Conservation (phyloP, 768 basidiomycete species). For the Dictyophora rubrovolvata region DNA sequence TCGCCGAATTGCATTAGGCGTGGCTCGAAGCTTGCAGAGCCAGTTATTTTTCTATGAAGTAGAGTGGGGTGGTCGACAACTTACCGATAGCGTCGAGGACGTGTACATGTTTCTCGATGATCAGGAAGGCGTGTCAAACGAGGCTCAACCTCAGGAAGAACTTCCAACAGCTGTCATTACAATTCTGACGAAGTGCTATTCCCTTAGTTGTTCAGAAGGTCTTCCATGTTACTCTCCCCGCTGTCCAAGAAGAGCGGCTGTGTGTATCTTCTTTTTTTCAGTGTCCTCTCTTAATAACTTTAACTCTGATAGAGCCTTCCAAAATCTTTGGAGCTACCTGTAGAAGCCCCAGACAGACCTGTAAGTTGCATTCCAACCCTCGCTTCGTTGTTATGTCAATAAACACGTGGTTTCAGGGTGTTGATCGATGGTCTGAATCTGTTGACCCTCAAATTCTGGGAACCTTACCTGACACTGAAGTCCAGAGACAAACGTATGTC, state of each 20-base stretch:
- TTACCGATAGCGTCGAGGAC: constrained; percentile 85
- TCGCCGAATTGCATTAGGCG: constrained; percentile 72
- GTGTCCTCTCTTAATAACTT: not conserved
- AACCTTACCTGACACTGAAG: constrained; percentile 63
- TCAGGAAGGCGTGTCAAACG: constrained; percentile 52
- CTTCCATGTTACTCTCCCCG: constrained; percentile 71
- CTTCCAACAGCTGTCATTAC: constrained; percentile 87
- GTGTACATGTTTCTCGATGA: constrained; percentile 92
- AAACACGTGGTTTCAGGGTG: constrained; percentile 17
- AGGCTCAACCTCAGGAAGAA: constrained; percentile 52
- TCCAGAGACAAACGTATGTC: constrained; percentile 65
- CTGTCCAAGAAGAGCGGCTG: constrained; percentile 61
- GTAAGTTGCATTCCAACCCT: not conserved
- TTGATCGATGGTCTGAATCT: constrained; percentile 40
- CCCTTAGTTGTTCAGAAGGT: constrained; percentile 75
- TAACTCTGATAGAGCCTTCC: not conserved
- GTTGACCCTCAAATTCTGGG: constrained; percentile 39
- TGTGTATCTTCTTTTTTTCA: not conserved
- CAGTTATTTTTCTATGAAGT: constrained; percentile 97
- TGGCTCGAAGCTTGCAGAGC: constrained; percentile 82
- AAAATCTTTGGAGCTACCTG: not conserved
- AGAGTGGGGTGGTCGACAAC: constrained; percentile 77
- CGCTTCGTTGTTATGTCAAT: not conserved
- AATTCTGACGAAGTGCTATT: constrained; percentile 83
- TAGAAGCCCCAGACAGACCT: constrained; percentile 1